Percentiles rank a stretch among this genome's conserved stretches.
Evolutionary conservation across 2,329 filamentous ascomycete species (phyloP).

Genomic region (Fusarium buxicola): DNA sequence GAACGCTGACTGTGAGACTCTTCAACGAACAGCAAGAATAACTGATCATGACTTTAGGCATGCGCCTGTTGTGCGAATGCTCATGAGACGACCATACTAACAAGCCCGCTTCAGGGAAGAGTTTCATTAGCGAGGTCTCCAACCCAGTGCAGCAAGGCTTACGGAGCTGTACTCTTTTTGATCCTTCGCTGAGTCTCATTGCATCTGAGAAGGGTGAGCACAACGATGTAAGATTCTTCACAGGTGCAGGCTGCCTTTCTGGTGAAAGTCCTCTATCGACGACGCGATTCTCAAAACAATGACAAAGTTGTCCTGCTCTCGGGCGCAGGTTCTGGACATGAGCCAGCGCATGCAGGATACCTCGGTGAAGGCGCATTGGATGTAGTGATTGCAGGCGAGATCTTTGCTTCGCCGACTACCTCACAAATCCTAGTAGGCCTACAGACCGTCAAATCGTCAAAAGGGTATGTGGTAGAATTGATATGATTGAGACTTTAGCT

Average conservation of each 20-base stretch:
- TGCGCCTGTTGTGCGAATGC: neutral
- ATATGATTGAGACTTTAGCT: neutral
- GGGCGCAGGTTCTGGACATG: slow-evolving; percentile 42
- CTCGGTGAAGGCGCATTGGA: slow-evolving; percentile 41
- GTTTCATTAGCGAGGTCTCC: slow-evolving; percentile 38
- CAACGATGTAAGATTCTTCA: rapidly evolving
- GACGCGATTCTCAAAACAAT: slow-evolving; percentile 12
- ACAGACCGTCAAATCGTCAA: slow-evolving; percentile 35
- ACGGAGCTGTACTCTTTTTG: slow-evolving; percentile 40
- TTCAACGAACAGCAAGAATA: neutral
- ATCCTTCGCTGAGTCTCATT: slow-evolving; percentile 39
- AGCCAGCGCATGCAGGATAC: slow-evolving; percentile 43
- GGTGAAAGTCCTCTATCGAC: slow-evolving; percentile 38
- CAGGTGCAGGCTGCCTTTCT: neutral
- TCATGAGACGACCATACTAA: neutral
- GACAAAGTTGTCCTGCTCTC: slow-evolving; percentile 41
- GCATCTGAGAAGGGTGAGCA: slow-evolving; percentile 36
- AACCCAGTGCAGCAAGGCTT: slow-evolving; percentile 37
- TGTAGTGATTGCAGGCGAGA: slow-evolving; percentile 40
- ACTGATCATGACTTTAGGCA: slow-evolving; percentile 41
- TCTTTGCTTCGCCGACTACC: slow-evolving; percentile 43
- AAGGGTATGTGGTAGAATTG: slow-evolving; percentile 6
- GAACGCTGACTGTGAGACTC: neutral
- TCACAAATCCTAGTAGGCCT: slow-evolving; percentile 41
- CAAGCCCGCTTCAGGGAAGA: slow-evolving; percentile 30